A percentile compares a stretch with the other conserved stretches of the same genome.
phyloP scores from a whole-genome alignment of 2,329 filamentous ascomycete genomes.

The Venturia asperata region DNA sequence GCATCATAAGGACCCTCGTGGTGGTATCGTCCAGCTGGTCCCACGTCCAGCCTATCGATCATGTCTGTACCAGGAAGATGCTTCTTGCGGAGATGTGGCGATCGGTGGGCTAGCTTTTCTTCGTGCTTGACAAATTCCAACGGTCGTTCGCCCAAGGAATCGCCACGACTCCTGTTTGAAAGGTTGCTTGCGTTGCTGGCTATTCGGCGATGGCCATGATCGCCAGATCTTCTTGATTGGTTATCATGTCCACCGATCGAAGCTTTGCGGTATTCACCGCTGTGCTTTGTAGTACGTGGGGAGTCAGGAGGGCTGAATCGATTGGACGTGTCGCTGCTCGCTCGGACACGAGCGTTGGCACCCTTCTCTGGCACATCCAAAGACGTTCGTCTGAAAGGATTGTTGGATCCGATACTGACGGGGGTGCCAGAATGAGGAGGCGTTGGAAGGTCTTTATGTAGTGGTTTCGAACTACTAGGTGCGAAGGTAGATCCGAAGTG shows the following conservation, averaged over 20 bases:
- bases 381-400: slow-evolving; percentile 36
- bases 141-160: slow-evolving; percentile 40
- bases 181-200: slow-evolving; percentile 4
- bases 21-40: slow-evolving; percentile 59
- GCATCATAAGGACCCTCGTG: slow-evolving; percentile 90
- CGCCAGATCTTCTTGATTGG: not conserved
- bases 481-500: slow-evolving; percentile 47
- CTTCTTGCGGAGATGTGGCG: slow-evolving; percentile 58
- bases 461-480: slow-evolving; percentile 25
- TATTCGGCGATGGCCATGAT: not conserved
- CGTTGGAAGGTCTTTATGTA: slow-evolving; percentile 21
- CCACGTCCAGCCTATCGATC: slow-evolving; percentile 71
- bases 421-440: slow-evolving; percentile 13
- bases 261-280: slow-evolving; percentile 11
- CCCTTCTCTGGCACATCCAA: not conserved
- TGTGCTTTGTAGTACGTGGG: not conserved
- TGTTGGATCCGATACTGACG: slow-evolving; percentile 30
- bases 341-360: slow-evolving; percentile 8
- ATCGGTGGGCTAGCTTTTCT: slow-evolving; percentile 56
- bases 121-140: slow-evolving; percentile 60
- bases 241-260: not conserved
- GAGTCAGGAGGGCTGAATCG: not conserved
- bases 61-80: slow-evolving; percentile 63
- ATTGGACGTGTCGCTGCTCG: slow-evolving; percentile 11
- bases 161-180: slow-evolving; percentile 24